Percentiles rank a stretch among this genome's conserved stretches.
Conservation (phyloP, 2,329 filamentous ascomycete species). For the Tolypocladium tundrense region DNA sequence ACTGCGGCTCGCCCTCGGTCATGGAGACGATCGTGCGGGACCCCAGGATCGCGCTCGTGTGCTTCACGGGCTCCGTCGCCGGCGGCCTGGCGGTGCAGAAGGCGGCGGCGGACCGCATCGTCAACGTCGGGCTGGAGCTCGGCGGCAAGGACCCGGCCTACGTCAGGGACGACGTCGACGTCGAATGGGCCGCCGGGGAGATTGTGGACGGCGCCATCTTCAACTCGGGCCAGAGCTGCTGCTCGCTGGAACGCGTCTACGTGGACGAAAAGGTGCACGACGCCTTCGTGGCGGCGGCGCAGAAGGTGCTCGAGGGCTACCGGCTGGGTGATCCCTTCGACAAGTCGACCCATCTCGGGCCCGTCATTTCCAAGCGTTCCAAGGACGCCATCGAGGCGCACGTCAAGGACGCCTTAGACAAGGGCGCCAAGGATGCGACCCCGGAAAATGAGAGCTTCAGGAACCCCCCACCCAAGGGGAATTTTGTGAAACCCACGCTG, state of each 20-base stretch:
- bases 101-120: constrained; percentile 72
- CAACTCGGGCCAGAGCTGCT: constrained; percentile 98
- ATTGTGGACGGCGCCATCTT: constrained; percentile 95
- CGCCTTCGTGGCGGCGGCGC: constrained; percentile 65
- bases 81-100: constrained; percentile 79
- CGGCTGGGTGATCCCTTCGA: constrained; percentile 82
- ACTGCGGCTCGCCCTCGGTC: constrained; percentile 67
- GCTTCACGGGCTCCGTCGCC: constrained; percentile 88
- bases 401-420: constrained; percentile 69
- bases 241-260: constrained; percentile 84
- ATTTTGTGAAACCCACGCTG: constrained; percentile 81
- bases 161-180: constrained; percentile 72
- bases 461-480: constrained; percentile 64
- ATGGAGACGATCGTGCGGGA: constrained; percentile 73
- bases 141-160: constrained; percentile 95
- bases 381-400: constrained; percentile 69
- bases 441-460: constrained; percentile 71
- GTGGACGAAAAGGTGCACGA: constrained; percentile 81
- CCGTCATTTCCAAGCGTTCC: constrained; percentile 74
- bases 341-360: constrained; percentile 70
- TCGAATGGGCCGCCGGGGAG: constrained; percentile 85
- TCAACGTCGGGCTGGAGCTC: constrained; percentile 81
- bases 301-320: constrained; percentile 72
- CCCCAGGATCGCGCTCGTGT: constrained; percentile 68
- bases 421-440: constrained; percentile 76